These are phyloP conservation scores for Termitomyces bulborhizus DNA, from an alignment of 768 basidiomycete species.

Conservation along the genomic window DNA sequence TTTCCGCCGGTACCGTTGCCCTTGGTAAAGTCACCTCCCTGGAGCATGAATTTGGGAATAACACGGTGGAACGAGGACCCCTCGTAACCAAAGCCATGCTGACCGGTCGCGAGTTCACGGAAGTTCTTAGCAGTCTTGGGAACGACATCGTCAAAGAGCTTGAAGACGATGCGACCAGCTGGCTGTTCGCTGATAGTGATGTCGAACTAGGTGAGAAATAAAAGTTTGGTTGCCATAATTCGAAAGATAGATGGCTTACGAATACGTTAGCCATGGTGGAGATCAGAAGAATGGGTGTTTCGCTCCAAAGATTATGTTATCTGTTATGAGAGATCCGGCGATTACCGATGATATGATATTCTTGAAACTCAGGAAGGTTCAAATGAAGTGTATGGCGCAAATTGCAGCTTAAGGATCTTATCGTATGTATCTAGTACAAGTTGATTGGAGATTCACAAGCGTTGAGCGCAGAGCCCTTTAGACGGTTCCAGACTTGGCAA, in stretches of 20 bases:
- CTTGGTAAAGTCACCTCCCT: constrained; percentile 82
- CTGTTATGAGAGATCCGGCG: constrained; percentile 12
- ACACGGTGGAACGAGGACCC: constrained; percentile 73
- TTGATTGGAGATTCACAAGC: neutral
- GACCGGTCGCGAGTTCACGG: constrained; percentile 79
- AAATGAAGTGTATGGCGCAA: neutral
- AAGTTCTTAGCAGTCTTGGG: constrained; percentile 80
- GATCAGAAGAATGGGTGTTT: constrained; percentile 9
- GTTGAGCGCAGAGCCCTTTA: constrained; percentile 11
- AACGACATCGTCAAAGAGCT: constrained; percentile 75
- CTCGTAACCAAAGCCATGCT: constrained; percentile 68
- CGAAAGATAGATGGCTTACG: constrained; percentile 23
- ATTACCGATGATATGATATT: constrained; percentile 3
- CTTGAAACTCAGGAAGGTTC: neutral
- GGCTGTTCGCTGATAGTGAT: constrained; percentile 38
- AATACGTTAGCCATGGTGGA: constrained; percentile 31
- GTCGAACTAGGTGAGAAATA: constrained; percentile 48
- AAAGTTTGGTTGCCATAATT: neutral
- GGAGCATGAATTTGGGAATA: constrained; percentile 82
- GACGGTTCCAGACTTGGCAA: constrained; percentile 49
- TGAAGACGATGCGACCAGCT: constrained; percentile 68
- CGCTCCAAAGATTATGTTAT: constrained; percentile 11
- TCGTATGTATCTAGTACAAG: neutral
- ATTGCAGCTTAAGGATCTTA: neutral
- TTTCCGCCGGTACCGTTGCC: constrained; percentile 73